These are phyloP conservation scores for Rhizopogon rudus DNA, from an alignment of 768 basidiomycete species.

Conservation along the genomic window DNA sequence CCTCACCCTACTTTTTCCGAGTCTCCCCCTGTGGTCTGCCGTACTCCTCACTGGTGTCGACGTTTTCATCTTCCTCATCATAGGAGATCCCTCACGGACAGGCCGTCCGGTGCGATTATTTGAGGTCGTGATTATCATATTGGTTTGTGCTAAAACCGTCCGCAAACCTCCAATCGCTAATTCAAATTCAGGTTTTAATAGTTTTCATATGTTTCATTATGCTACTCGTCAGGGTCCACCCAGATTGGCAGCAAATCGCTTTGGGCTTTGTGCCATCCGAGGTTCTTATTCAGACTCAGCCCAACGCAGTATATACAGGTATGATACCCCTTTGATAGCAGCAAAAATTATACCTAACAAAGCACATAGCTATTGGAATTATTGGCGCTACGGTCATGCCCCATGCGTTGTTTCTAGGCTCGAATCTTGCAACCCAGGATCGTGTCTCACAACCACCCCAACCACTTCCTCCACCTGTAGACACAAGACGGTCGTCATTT, in stretches of 20 bases:
- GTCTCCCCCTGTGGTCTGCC: conserved; percentile 42
- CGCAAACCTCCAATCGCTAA: background rate
- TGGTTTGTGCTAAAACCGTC: conserved; percentile 22
- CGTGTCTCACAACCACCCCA: conserved; percentile 24
- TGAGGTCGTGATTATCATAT: conserved; percentile 30
- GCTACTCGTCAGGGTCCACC: conserved; percentile 35
- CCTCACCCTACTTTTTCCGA: conserved; percentile 46
- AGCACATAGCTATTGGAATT: conserved; percentile 31
- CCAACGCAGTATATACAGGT: conserved; percentile 32
- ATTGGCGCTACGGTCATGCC: conserved; percentile 56
- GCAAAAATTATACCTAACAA: conserved; percentile 13
- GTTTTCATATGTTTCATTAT: conserved; percentile 32
- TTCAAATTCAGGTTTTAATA: conserved; percentile 16
- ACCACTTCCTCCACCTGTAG: conserved; percentile 7
- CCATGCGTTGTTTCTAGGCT: conserved; percentile 53
- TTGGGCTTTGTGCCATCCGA: conserved; percentile 32
- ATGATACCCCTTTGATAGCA: background rate
- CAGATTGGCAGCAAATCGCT: conserved; percentile 38
- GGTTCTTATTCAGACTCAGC: conserved; percentile 31
- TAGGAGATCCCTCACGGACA: conserved; percentile 30
- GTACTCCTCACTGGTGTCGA: conserved; percentile 46
- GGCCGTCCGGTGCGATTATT: conserved; percentile 33
- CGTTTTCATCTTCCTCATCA: conserved; percentile 42
- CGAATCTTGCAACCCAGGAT: conserved; percentile 44
- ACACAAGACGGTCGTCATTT: background rate